These are phyloP conservation scores for Cicer cuneatum DNA, from an alignment of 306 rosid species.

Conservation along the genomic window DNA sequence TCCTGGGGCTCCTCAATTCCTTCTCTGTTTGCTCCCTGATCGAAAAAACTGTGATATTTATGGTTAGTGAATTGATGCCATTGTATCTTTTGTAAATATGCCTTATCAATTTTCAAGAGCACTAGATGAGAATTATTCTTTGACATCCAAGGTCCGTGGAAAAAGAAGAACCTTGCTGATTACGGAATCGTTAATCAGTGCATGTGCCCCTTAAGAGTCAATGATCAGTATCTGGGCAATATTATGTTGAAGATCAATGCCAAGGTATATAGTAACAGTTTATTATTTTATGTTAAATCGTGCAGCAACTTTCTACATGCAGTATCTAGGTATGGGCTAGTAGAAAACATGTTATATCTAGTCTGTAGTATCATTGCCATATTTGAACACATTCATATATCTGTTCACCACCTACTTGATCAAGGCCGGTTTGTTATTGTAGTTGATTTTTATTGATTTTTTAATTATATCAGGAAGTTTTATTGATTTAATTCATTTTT, in stretches of 20 bases:
- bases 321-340: not conserved
- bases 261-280: slow-evolving; percentile 57
- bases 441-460: not conserved
- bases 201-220: slow-evolving; percentile 79
- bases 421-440: not conserved
- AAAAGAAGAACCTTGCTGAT: slow-evolving; percentile 84
- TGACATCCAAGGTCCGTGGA: slow-evolving; percentile 83
- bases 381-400: not conserved
- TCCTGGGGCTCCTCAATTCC: slow-evolving; percentile 87
- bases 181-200: slow-evolving; percentile 82
- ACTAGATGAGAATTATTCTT: slow-evolving; percentile 23
- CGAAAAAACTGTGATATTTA: slow-evolving; percentile 88
- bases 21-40: slow-evolving; percentile 91
- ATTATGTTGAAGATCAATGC: slow-evolving; percentile 89
- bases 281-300: not conserved
- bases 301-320: slow-evolving; percentile 8
- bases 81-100: not conserved
- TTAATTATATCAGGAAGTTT: not conserved
- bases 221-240: slow-evolving; percentile 81
- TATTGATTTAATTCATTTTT: not conserved
- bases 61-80: slow-evolving; percentile 54
- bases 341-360: not conserved
- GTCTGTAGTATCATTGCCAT: not conserved
- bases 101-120: not conserved
- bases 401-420: not conserved